Base-by-base conservation (phyloP, 1,284 basidiomycete species). In the Pisolithus thermaeus region DNA sequence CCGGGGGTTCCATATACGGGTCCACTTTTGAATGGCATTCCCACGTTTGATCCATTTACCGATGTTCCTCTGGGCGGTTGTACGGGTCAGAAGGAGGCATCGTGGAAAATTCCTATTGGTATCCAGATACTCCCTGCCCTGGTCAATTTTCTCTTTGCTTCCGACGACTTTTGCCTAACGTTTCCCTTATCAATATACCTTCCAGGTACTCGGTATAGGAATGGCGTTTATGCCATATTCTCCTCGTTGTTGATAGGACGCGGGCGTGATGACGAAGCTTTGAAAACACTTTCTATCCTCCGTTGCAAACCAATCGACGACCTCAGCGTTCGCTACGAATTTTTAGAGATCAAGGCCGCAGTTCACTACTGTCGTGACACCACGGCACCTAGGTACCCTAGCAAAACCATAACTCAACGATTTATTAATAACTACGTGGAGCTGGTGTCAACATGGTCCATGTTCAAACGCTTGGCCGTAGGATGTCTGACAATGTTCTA, bases 241-340 rank as follows among this genome's bases (percentile, higher is more conserved):
- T n/a, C 67, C 69, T 9, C 68, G 67, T 52, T 68, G 67, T 50
- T 76, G 44, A 66, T 66, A 56, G 67, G 67, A 40, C 52, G 58
- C 45, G 66, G 61, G 2, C 64, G 65, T 6, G 61, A 71, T 37
- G 58, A 58, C 18, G 62, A 72, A 44, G 67, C 70, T 6, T 52
- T 66, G 16, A 39, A 53, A 12, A 65, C 60, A 6, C 41, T 68
- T 22, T 61, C 64, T 6, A 46, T 53, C 46, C 44, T 68, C 25
- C 63, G 66, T 52, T 57, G 52, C 22, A 66, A 56, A 30, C 53
- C 59, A 2, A 28, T 36, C 2, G 51, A 57, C 35, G 36, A 66
- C 9, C 1, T 49, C 41, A 35, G 43, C 0, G 59, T 68, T 36
- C 64, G 56, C 14, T 62, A 64, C 49, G 68, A 68, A 46, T 63